Evolutionary conservation across 176 grass and related monocot species (phyloP).

Genomic region (Thalia dealbata): DNA sequence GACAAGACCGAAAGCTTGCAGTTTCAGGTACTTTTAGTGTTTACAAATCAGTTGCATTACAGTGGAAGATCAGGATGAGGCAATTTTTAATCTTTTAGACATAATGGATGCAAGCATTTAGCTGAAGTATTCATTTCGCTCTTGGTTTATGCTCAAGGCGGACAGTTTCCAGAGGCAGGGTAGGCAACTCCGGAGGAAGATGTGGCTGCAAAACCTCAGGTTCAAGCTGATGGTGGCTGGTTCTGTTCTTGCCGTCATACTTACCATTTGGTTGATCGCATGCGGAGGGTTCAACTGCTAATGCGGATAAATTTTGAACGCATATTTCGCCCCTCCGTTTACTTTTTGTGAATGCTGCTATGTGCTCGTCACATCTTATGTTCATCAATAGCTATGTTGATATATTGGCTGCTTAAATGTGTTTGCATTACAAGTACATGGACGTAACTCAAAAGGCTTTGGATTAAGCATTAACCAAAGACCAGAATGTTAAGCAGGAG

Average conservation of each 20-base stretch:
- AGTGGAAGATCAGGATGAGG: not conserved
- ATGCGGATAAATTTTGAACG: not conserved
- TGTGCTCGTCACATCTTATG: not conserved
- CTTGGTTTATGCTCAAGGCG: slow-evolving; percentile 42
- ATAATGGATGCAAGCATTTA: not conserved
- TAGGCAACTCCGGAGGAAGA: slow-evolving; percentile 81
- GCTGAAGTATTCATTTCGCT: not conserved
- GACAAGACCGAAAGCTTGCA: slow-evolving; percentile 92
- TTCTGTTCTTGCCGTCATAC: slow-evolving; percentile 31
- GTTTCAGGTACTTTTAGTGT: slow-evolving; percentile 50
- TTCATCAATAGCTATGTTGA: not conserved
- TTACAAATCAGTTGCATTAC: not conserved
- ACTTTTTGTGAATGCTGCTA: not conserved
- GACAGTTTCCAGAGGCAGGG: slow-evolving; percentile 96
- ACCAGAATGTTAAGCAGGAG: no score
- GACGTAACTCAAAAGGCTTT: no score
- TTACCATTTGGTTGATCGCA: slow-evolving; percentile 73
- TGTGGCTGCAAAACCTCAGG: slow-evolving; percentile 95
- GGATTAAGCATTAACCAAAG: no score
- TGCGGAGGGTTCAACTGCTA: slow-evolving; percentile 75
- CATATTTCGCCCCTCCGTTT: not conserved
- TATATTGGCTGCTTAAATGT: not conserved
- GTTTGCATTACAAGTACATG: no score
- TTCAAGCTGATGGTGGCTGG: slow-evolving; percentile 85
- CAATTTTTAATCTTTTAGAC: not conserved